Percentiles rank a stretch among this genome's conserved stretches.
Conservation (phyloP, 345 rosid species). For the Lepidium aucheri region DNA sequence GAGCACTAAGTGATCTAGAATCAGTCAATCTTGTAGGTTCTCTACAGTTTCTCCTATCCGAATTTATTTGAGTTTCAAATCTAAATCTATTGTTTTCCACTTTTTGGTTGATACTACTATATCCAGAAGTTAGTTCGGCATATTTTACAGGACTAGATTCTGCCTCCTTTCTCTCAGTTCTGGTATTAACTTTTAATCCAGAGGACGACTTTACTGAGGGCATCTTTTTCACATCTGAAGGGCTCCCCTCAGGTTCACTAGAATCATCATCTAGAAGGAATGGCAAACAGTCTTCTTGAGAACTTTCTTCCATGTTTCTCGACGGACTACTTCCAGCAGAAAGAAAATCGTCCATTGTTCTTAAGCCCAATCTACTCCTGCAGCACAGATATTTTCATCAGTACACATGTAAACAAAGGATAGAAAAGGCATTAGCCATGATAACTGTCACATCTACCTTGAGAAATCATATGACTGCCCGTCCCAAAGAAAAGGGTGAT, state of each 20-base stretch:
- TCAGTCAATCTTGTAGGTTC: slow-evolving; percentile 39
- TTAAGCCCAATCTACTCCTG: slow-evolving; percentile 42
- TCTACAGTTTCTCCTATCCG: slow-evolving; percentile 34
- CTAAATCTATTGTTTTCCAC: slow-evolving; percentile 34
- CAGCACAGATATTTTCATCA: slow-evolving; percentile 22
- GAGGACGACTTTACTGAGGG: slow-evolving; percentile 40
- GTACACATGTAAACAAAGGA: slow-evolving; percentile 14
- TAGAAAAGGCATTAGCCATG: not conserved
- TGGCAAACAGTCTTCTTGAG: slow-evolving; percentile 78
- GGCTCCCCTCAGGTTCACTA: slow-evolving; percentile 71
- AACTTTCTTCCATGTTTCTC: slow-evolving; percentile 50
- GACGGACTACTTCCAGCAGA: slow-evolving; percentile 41
- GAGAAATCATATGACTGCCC: slow-evolving; percentile 39
- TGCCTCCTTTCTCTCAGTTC: slow-evolving; percentile 39
- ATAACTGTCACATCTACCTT: slow-evolving; percentile 39
- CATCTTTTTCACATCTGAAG: slow-evolving; percentile 43
- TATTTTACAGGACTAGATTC: slow-evolving; percentile 34
- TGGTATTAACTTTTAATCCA: slow-evolving; percentile 44
- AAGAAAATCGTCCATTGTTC: slow-evolving; percentile 40
- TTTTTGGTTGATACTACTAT: slow-evolving; percentile 31
- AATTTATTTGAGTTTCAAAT: slow-evolving; percentile 30
- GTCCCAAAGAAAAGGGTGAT: slow-evolving; percentile 68
- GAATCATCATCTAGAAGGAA: slow-evolving; percentile 81
- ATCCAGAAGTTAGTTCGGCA: slow-evolving; percentile 34
- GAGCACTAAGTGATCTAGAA: slow-evolving; percentile 31